Evolutionary conservation across 2,329 filamentous ascomycete genomes (phyloP).

Genomic region (Alternaria consortialis): DNA sequence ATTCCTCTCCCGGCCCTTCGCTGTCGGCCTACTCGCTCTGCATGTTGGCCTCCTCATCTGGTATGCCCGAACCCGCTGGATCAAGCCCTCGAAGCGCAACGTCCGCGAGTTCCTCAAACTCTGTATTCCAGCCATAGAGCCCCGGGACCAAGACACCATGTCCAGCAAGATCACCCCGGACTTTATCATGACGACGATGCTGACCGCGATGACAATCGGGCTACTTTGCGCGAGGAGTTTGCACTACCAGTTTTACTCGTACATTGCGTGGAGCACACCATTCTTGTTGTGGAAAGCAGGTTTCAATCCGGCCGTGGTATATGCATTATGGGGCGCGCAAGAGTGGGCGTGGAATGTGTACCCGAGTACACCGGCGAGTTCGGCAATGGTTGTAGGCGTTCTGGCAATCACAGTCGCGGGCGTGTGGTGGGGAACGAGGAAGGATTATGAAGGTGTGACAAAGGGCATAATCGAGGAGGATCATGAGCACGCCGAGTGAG

Average conservation of each 20-base stretch:
- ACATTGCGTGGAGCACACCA: slow-evolving; percentile 87
- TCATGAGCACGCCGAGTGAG: slow-evolving; percentile 47
- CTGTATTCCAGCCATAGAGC: slow-evolving; percentile 54
- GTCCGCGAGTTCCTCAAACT: slow-evolving; percentile 64
- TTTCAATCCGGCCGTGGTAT: slow-evolving; percentile 72
- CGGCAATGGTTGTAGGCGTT: slow-evolving; percentile 72
- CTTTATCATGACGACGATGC: slow-evolving; percentile 79
- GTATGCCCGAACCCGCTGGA: slow-evolving; percentile 76
- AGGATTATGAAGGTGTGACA: slow-evolving; percentile 53
- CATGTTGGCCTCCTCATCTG: slow-evolving; percentile 72
- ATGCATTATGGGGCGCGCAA: slow-evolving; percentile 76
- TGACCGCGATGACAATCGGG: slow-evolving; percentile 80
- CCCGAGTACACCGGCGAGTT: slow-evolving; percentile 77
- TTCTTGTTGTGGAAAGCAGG: slow-evolving; percentile 85
- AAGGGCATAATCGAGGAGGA: slow-evolving; percentile 38
- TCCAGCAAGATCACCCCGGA: slow-evolving; percentile 69
- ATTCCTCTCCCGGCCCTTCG: slow-evolving; percentile 78
- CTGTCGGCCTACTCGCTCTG: slow-evolving; percentile 69
- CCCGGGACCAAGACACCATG: slow-evolving; percentile 63
- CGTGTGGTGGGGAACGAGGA: slow-evolving; percentile 66
- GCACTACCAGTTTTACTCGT: slow-evolving; percentile 96
- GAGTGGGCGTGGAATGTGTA: slow-evolving; percentile 96
- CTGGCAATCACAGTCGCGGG: slow-evolving; percentile 72
- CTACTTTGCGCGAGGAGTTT: slow-evolving; percentile 86
- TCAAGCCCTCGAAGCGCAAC: slow-evolving; percentile 70